Evolutionary conservation across 192 early-diverging fungal species (phyloP).

Genomic region (Funneliformis mosseae): DNA sequence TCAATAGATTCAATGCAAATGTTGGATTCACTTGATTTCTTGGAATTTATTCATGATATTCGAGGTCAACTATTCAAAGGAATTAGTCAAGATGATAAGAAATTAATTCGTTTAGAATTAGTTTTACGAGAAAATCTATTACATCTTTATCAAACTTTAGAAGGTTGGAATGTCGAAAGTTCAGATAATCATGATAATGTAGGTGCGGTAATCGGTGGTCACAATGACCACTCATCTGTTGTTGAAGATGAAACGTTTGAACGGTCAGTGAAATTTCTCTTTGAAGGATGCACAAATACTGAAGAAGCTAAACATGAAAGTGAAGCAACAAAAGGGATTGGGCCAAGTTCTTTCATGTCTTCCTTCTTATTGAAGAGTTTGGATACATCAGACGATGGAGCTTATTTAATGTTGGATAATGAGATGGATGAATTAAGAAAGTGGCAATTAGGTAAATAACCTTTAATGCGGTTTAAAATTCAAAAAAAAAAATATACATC

Average conservation of each 20-base stretch:
- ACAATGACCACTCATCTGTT: neutral
- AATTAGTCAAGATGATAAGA: neutral
- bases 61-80: neutral
- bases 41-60: neutral
- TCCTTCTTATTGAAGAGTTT: neutral
- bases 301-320: neutral
- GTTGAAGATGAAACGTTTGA: neutral
- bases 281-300: neutral
- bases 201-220: neutral
- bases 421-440: neutral
- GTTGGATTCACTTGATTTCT: constrained; percentile 10
- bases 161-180: constrained; percentile 2
- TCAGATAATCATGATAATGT: neutral
- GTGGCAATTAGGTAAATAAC: neutral
- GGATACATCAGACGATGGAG: neutral
- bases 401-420: neutral
- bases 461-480: neutral
- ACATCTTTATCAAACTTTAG: neutral
- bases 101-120: neutral
- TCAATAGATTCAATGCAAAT: neutral
- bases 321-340: neutral
- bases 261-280: neutral
- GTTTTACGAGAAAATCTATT: constrained; percentile 1
- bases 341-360: neutral
- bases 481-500: neutral